Base-by-base conservation (phyloP, 768 basidiomycete genomes). In the Tylopilus sp. region DNA sequence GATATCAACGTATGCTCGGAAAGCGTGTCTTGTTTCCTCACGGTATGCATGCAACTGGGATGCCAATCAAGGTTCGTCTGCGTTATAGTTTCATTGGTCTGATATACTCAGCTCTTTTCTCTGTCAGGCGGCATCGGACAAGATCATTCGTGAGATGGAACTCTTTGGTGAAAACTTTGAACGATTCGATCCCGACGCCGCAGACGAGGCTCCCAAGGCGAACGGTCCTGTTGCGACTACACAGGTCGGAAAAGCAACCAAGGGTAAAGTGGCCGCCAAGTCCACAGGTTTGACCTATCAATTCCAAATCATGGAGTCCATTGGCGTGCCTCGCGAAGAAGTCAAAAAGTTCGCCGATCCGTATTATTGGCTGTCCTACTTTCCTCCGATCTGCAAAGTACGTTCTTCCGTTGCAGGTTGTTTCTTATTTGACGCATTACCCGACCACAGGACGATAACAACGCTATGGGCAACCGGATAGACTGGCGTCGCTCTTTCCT, bases 271-370 rank as follows among this genome's bases (percentile, higher is more conserved):
- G 17, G 81, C 82, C 17, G 92, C 92, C 17, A 98, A 99, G 73
- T 85, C 89, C 0, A 96, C 96, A 2, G 97, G 96, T 3, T 77
- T 91, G 56, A 87, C 86, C 28, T 98, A 98, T 72, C 97, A 99
- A 68, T 99, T 98, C 80, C 97, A 98, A 78, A 98, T 98, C 70
- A 88, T 98, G 86, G 87, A 95, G 65, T 89, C 92, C 37, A 91
- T 97, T 60, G 86, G 89, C 45, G 86, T 98, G 6, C 91, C 94
- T 13, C 82, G 88, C 36, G 70, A 76, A 12, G 93, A 98, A 62
- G 92, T 98, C 74, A 97, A 97, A 72, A 87, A 89, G 65, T 99
- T 99, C 62, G 92, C 95, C 3, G 95, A 99, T 67, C 89, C 97
- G n/a, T 73, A 84, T 53, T 76, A 95, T 70, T 99, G 97, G 97